Conservation (phyloP, 2,329 filamentous ascomycete genomes). For the Lojkania enalia region DNA sequence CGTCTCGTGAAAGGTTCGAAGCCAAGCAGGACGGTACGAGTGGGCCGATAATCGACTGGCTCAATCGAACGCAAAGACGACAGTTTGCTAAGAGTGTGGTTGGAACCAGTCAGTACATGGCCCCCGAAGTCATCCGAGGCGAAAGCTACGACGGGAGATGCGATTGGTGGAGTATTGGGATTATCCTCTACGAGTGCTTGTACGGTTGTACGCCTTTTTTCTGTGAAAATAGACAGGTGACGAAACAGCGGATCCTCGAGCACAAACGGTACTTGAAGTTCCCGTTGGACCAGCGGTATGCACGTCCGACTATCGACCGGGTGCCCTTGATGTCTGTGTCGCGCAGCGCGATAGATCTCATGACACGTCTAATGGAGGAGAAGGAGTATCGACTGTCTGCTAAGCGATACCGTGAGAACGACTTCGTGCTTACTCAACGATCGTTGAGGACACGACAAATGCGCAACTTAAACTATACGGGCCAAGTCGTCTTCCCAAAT, state of each 20-base stretch:
- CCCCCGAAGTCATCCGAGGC: constrained; percentile 85
- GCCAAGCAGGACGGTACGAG: constrained; percentile 27
- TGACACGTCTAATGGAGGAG: constrained; percentile 71
- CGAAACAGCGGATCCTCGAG: constrained; percentile 81
- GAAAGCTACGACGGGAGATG: constrained; percentile 87
- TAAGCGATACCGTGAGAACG: constrained; percentile 70
- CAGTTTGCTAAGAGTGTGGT: constrained; percentile 82
- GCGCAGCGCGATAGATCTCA: constrained; percentile 73
- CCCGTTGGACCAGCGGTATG: constrained; percentile 59
- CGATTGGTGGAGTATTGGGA: constrained; percentile 95
- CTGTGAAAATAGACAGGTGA: constrained; percentile 76
- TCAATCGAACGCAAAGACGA: constrained; percentile 59
- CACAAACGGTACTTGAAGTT: constrained; percentile 73
- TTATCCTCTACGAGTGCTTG: constrained; percentile 92
- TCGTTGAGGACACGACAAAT: constrained; percentile 24
- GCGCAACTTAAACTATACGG: constrained; percentile 44
- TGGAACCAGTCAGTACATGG: constrained; percentile 98
- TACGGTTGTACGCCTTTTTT: constrained; percentile 92
- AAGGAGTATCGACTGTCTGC: constrained; percentile 77
- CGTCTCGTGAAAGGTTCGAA: constrained; percentile 21
- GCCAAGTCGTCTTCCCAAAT: constrained; percentile 74
- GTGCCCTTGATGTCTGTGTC: constrained; percentile 59
- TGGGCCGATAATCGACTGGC: constrained; percentile 45
- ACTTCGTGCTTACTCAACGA: constrained; percentile 47
- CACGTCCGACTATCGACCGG: constrained; percentile 55